A percentile compares a stretch with the other conserved stretches of the same genome.
These are phyloP conservation scores for Botrytis tulipae DNA, from an alignment of 2,329 filamentous ascomycete species.

Conservation along the genomic window DNA sequence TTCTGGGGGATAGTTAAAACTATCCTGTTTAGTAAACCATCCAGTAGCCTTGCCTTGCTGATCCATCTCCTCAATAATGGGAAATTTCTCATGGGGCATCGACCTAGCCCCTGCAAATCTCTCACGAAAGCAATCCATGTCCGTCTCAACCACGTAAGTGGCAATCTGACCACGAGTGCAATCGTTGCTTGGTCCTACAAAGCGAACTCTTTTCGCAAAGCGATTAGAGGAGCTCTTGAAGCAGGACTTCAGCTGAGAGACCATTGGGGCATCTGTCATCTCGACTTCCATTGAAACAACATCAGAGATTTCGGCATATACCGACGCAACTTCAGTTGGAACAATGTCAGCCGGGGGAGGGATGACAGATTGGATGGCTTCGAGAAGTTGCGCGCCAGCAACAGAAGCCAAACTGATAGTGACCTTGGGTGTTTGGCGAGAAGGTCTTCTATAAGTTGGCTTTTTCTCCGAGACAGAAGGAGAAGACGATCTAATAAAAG, in stretches of 20 bases:
- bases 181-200: conserved; percentile 11
- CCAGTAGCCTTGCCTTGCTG: not conserved
- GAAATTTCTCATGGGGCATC: not conserved
- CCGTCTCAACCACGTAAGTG: not conserved
- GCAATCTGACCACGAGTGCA: not conserved
- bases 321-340: conserved; percentile 6
- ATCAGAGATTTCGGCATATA: conserved; percentile 14
- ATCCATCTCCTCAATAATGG: not conserved
- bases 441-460: not conserved
- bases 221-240: conserved; percentile 6
- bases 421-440: not conserved
- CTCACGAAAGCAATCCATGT: not conserved
- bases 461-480: not conserved
- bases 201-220: conserved; percentile 13
- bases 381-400: conserved; percentile 14
- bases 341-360: not conserved
- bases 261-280: conserved; percentile 7
- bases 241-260: conserved; percentile 16
- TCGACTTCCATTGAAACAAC: conserved; percentile 1
- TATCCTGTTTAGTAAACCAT: conserved; percentile 9
- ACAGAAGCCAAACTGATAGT: conserved; percentile 2
- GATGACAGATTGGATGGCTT: not conserved
- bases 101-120: not conserved
- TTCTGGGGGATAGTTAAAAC: not conserved
- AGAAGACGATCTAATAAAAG: not conserved